Evolutionary conservation across 2,329 filamentous ascomycete species (phyloP), one percentile per base, ranked within the genome.

Genomic region (Dothistroma pini): DNA sequence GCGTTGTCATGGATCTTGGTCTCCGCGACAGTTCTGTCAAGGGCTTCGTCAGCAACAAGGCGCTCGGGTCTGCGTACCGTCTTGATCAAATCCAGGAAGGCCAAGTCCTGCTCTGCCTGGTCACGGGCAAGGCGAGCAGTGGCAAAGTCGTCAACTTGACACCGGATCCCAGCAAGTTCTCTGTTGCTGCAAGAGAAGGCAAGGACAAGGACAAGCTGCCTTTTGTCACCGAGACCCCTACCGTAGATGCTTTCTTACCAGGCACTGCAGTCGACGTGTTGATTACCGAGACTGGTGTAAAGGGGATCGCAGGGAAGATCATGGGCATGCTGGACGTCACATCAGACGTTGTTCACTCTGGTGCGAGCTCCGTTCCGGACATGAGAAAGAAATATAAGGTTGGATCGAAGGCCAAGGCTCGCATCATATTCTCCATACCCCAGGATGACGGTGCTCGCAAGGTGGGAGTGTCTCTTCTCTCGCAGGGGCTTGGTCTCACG

Each of bases 311-410:
- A 54, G 95, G 95, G 69, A 97, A 97, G 75, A 85, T 97, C 50
- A 89, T 99, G 83, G 96, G 95, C 16, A 86, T 93, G 73, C 78
- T 99, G 25, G 91, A 97, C 76, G 90, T 91, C 11, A 97, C 92
- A 0, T 92, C 93, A 19, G 95, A 99, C 75, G 75, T 93, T 38
- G 85, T 97, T 49, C 95, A 99, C 75, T 96, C 92, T 14, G 92
- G 92, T 38, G 84, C 85, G 55, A 89, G 87, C 3, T 84, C 86
- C 48, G 58, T 64, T 14, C 86, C 86, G 29, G 87, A 95, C 66
- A 78, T 96, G 48, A 86, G 87, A 52, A 85, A 88, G 53, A 89
- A 89, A 72, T 93, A 90, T 80, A 93, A 95, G 74, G 81, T 90
- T 61, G 92, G 92, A 48, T 87, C 88, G 56, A 96, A 93, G 73